Base-by-base conservation (phyloP, 768 basidiomycete species). In the Tubosaeta sp. region DNA sequence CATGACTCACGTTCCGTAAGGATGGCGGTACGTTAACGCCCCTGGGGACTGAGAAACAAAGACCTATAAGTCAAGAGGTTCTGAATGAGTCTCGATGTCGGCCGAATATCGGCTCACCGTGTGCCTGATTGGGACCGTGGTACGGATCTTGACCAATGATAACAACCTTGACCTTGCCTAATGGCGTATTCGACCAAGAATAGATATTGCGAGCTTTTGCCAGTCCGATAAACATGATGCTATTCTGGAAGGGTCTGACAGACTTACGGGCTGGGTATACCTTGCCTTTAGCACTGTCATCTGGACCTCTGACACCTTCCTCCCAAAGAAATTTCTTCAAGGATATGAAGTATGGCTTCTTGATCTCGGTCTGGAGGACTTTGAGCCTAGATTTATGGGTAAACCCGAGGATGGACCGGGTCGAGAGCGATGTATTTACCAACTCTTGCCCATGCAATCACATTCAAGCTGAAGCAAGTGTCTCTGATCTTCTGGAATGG, bases 131-230 rank as follows among this genome's bases (percentile, higher is more conserved):
- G 35, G 73, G 69, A 55, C 81, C 79, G 65, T 90, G 88, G 68
- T 93, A 94, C 26, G 91, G 91, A 74, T 94, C 92, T 71, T 93
- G 91, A 8, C 88, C 88, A 49, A 97, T 78, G 53, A 97, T 91
- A 45, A 97, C 91, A 26, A 93, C 88, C 65, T 83, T 85, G 56
- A 97, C 83, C 56, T 84, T 82, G 12, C 88, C 86, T 14, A 97
- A 72, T 4, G 91, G 91, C 27, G 91, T 94, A 51, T 86, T 80
- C 4, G 91, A 90, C 94, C 94, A 97, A 12, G 91, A 78, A 66
- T 97, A 97, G 50, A 97, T 88, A 63, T 95, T 82, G 57, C 77
- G 74, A 13, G 92, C 94, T 86, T n/a, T 65, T 43, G 48, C 22
- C 46, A 35, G 51, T 73, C 57, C 46, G 54, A 46, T 35, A 19